Evolutionary conservation across 2,329 filamentous ascomycete genomes (phyloP).

Genomic region (Botryosphaeria dothidea): DNA sequence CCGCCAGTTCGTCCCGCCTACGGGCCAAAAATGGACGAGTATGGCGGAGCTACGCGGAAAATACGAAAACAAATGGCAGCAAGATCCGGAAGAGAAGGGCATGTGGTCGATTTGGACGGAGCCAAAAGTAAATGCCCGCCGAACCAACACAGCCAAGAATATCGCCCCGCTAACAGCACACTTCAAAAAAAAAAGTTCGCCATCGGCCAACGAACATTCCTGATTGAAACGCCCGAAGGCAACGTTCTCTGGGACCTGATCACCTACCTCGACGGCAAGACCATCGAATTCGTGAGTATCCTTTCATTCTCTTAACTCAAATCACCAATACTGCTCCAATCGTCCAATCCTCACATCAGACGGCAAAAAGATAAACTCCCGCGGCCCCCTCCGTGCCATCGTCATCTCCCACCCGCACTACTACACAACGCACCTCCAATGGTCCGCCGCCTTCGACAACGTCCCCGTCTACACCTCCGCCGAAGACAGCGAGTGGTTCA

Average conservation of each 20-base stretch:
- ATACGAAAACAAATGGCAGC: slow-evolving; percentile 58
- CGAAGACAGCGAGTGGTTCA: slow-evolving; percentile 68
- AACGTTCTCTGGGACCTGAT: slow-evolving; percentile 83
- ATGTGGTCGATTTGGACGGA: slow-evolving; percentile 49
- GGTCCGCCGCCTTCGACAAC: slow-evolving; percentile 63
- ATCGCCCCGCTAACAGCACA: not conserved
- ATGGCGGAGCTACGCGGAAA: slow-evolving; percentile 47
- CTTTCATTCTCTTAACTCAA: not conserved
- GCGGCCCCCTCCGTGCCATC: slow-evolving; percentile 71
- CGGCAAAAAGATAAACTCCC: slow-evolving; percentile 47
- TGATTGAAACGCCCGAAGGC: slow-evolving; percentile 65
- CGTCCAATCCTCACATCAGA: too few relatives aligned
- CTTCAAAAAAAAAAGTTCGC: slow-evolving; percentile 51
- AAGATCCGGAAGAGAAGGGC: slow-evolving; percentile 46
- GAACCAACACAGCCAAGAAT: not conserved
- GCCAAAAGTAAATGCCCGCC: slow-evolving; percentile 34
- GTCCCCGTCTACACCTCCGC: slow-evolving; percentile 69
- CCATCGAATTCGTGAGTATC: slow-evolving; percentile 47
- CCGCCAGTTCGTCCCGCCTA: slow-evolving; percentile 66
- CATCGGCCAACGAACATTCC: slow-evolving; percentile 73
- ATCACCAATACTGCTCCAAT: not conserved
- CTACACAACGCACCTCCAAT: slow-evolving; percentile 74
- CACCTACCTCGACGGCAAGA: slow-evolving; percentile 66
- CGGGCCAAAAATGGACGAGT: slow-evolving; percentile 67
- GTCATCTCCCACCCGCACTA: slow-evolving; percentile 80